These are phyloP conservation scores for Cryptosporidium viatorum DNA, from an alignment of 169 alveolate genomes.

Conservation along the genomic window DNA sequence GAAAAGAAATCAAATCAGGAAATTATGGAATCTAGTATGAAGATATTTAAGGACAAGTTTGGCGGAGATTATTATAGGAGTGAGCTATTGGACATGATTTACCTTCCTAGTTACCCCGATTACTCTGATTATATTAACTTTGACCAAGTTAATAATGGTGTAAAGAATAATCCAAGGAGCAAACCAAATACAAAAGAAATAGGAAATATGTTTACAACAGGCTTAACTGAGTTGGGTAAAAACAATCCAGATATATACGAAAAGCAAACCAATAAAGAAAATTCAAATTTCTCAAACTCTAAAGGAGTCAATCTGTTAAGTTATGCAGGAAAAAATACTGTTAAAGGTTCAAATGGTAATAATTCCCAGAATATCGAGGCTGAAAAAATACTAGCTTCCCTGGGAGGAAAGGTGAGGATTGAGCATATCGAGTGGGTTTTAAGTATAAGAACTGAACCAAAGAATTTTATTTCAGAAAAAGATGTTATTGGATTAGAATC, in stretches of 20 bases:
- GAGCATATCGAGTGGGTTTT: constrained; percentile 72
- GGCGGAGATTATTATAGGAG: not conserved
- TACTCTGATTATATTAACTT: constrained; percentile 16
- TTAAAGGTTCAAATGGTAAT: not conserved
- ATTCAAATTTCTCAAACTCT: not conserved
- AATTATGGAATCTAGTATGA: constrained; percentile 5
- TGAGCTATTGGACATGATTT: constrained; percentile 17
- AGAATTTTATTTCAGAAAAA: constrained; percentile 42
- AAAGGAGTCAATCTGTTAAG: constrained; percentile 8
- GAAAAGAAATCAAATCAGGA: constrained; percentile 1
- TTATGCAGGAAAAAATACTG: not conserved
- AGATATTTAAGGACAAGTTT: not conserved
- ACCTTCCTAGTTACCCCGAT: constrained; percentile 23
- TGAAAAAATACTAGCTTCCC: not conserved
- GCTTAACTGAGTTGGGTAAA: constrained; percentile 18
- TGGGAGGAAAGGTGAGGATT: constrained; percentile 23
- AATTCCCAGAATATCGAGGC: not conserved
- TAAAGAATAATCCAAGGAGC: not conserved
- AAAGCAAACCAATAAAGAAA: constrained; percentile 36
- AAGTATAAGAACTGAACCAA: constrained; percentile 71
- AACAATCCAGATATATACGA: constrained; percentile 33
- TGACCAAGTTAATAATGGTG: not conserved
- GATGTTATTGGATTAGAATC: constrained; percentile 47
- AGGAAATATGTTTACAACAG: constrained; percentile 29
- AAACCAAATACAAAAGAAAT: not conserved